Evolutionary conservation across 208 protist genomes (phyloP), one percentile per base, ranked within the genome.

Genomic region (Herpetomonas tarakana): DNA sequence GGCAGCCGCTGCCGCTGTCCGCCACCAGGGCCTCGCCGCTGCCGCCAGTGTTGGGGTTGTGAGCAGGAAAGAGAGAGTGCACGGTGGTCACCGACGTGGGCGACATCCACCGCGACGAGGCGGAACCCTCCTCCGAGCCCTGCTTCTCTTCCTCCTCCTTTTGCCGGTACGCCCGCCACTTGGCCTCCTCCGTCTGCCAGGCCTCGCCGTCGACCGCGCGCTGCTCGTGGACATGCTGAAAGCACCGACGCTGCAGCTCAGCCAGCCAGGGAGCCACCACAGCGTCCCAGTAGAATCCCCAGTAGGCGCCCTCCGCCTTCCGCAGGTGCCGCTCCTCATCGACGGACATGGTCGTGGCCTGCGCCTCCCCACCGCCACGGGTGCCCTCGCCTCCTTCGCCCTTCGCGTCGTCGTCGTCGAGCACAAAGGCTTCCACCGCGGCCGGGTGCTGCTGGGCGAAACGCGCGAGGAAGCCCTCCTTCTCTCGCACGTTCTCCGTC

Each of bases 141-240:
- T 30, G 52, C 18, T 26, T 39, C 39, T 55, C 71, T 21, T 35
- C 44, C 19, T 74, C 61, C 14, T 85, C 74, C 12, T 74, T 71
- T 24, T 45, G 56, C 41, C 71, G 46, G 65, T 81, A 81, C 45
- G 51, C 47, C 22, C 41, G 54, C 74, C 78, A 85, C 19, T 68
- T 74, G 44, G 21, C 38, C 11, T 60, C 67, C 44, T 81, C 74
- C 63, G 38, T 59, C 22, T 58, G 19, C 66, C 62, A 71, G 24
- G 63, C 78, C 1, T 16, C 52, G 0, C 51, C 28, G 14, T 62
- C 52, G 0, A 64, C 29, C 21, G 25, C 26, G 3, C 57, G 60
- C 22, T 65, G 60, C 9, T 44, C 27, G 16, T 39, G n/a, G n/a
- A 61, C 57, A 19, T 45, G 52, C 9, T 29, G 60, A 22, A 77